Conservation (phyloP, 1,139 yeast species). For the Yamadazyma triangularis region DNA sequence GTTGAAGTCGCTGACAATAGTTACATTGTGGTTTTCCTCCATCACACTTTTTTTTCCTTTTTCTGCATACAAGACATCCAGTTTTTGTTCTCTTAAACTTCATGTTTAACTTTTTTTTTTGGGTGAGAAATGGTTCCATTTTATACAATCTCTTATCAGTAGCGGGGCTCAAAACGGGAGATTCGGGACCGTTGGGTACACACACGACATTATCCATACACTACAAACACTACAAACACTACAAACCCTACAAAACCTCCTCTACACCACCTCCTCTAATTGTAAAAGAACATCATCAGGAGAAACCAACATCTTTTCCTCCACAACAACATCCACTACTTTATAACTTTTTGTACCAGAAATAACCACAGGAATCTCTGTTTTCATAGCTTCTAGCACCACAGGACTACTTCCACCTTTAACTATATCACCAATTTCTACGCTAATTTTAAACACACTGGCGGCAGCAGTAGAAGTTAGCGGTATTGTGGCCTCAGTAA, state of each 20-base stretch:
- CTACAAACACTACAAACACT: no score
- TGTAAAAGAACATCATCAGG: conserved; percentile 1
- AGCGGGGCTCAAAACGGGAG: no score
- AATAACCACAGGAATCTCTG: conserved; percentile 38
- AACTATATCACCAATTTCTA: conserved; percentile 22
- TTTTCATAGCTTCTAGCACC: conserved; percentile 41
- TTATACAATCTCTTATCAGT: conserved; percentile 11
- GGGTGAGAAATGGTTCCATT: conserved; percentile 7
- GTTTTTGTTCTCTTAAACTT: conserved; percentile 5
- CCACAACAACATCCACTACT: conserved; percentile 1
- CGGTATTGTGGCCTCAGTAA: neutral
- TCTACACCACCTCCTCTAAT: neutral
- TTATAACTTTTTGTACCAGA: conserved; percentile 15
- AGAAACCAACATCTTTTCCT: conserved; percentile 1
- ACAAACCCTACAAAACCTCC: no score
- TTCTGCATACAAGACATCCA: conserved; percentile 7
- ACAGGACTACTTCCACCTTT: conserved; percentile 25
- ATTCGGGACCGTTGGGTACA: no score
- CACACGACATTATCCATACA: no score
- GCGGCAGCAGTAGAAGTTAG: conserved; percentile 11
- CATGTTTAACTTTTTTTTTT: neutral
- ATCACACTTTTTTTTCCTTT: conserved; percentile 9
- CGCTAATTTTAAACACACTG: conserved; percentile 15
- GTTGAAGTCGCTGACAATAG: conserved; percentile 5
- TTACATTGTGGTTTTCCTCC: conserved; percentile 5